Evolutionary conservation across 108 stramenopile genomes (phyloP).

Genomic region (Hondaea fermentalgiana): DNA sequence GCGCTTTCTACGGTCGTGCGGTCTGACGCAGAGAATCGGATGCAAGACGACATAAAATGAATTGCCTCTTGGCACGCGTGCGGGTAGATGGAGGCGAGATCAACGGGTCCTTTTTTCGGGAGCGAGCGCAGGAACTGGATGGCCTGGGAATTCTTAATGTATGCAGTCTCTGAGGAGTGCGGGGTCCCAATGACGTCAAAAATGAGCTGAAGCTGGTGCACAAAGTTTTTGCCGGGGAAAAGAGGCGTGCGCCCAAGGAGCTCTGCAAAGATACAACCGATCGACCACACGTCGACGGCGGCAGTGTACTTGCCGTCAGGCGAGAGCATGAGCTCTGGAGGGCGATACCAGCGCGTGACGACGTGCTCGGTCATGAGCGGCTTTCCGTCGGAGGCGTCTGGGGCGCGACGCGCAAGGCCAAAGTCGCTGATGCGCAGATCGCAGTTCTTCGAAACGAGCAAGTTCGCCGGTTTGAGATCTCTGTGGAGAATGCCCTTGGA

Average conservation of each 20-base stretch:
- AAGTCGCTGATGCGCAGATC: constrained; percentile 60
- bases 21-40: constrained; percentile 40
- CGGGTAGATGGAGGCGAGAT: constrained; percentile 36
- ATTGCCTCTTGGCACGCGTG: constrained; percentile 25
- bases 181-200: constrained; percentile 56
- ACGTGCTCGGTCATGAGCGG: constrained; percentile 65
- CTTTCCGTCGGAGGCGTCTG: constrained; percentile 28
- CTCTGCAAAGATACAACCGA: constrained; percentile 62
- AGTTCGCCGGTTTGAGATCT: constrained; percentile 65
- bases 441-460: constrained; percentile 56
- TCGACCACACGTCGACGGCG: constrained; percentile 60
- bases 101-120: constrained; percentile 17
- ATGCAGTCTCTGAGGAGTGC: neutral
- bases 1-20: constrained; percentile 42
- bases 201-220: constrained; percentile 62
- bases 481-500: constrained; percentile 58
- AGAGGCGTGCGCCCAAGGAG: constrained; percentile 49
- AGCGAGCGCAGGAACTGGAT: constrained; percentile 39
- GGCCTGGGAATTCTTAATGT: constrained; percentile 36
- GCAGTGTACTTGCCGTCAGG: constrained; percentile 55
- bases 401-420: constrained; percentile 48
- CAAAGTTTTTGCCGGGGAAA: constrained; percentile 59
- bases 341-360: constrained; percentile 63
- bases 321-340: constrained; percentile 52
- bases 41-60: constrained; percentile 34